These are phyloP conservation scores for Ganoderma boninense DNA, from an alignment of 1,284 basidiomycete species.

Conservation along the genomic window DNA sequence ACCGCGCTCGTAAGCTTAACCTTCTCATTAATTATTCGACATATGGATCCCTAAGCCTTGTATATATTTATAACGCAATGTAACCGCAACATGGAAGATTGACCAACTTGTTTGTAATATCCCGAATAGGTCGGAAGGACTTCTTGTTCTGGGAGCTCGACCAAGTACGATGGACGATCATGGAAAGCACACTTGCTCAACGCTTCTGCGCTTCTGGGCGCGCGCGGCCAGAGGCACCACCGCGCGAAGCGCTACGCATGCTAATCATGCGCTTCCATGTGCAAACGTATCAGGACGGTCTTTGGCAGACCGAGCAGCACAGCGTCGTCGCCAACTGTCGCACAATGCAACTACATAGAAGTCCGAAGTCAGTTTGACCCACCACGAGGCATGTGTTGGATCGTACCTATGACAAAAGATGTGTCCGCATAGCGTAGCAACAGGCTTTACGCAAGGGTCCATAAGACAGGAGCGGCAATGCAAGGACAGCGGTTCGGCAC, in stretches of 20 bases:
- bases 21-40: no score
- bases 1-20: no score
- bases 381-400: background rate
- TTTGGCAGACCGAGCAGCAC: conserved; percentile 13
- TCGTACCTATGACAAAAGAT: conserved; percentile 11
- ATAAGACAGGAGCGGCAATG: conserved; percentile 21
- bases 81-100: no score
- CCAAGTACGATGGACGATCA: no score
- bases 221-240: background rate
- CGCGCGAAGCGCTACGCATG: background rate
- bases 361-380: background rate
- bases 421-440: conserved; percentile 21
- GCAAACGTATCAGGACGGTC: conserved; percentile 5
- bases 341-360: conserved; percentile 6
- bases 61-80: no score
- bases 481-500: conserved; percentile 1
- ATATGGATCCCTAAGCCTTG: no score
- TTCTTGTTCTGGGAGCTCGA: no score
- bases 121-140: no score
- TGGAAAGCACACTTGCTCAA: no score
- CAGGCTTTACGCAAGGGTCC: conserved; percentile 24
- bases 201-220: background rate
- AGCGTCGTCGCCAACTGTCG: background rate
- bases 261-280: background rate
- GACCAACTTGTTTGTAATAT: no score